Percentiles rank a stretch among this genome's conserved stretches.
phyloP scores from a whole-genome alignment of 768 basidiomycete genomes.

The Megacollybia marginata region DNA sequence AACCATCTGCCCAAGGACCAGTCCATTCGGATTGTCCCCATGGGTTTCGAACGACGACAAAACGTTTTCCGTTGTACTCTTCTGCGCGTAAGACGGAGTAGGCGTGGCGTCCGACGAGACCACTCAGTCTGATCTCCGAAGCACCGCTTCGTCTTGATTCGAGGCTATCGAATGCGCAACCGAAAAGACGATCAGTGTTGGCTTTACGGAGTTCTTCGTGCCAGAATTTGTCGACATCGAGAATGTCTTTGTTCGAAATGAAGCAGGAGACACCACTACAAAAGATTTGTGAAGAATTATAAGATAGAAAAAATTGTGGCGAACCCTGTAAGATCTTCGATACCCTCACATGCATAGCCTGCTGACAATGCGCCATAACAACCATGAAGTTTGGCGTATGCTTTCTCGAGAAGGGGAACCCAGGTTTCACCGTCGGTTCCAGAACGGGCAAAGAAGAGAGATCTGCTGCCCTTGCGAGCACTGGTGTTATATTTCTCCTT shows the following conservation, averaged over 20 bases:
- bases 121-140: constrained; percentile 21
- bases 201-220: constrained; percentile 37
- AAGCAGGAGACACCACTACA: constrained; percentile 36
- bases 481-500: constrained; percentile 36
- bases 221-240: constrained; percentile 44
- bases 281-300: neutral
- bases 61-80: constrained; percentile 41
- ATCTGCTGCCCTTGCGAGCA: constrained; percentile 39
- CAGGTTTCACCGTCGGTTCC: constrained; percentile 44
- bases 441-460: constrained; percentile 42
- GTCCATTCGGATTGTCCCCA: constrained; percentile 46
- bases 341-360: constrained; percentile 32
- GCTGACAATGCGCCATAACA: constrained; percentile 22
- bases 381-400: constrained; percentile 51
- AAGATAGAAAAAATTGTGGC: constrained; percentile 2
- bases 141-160: constrained; percentile 20
- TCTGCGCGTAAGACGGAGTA: constrained; percentile 44
- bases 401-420: constrained; percentile 53
- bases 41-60: constrained; percentile 45
- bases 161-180: constrained; percentile 33
- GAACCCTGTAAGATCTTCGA: constrained; percentile 53
- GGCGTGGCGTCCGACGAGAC: constrained; percentile 34
- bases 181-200: constrained; percentile 42
- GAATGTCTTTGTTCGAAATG: constrained; percentile 34
- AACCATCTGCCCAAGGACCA: constrained; percentile 42